Evolutionary conservation across 2,329 filamentous ascomycete genomes (phyloP), one percentile per base, ranked within the genome.

Genomic region (Gremmenia infestans): DNA sequence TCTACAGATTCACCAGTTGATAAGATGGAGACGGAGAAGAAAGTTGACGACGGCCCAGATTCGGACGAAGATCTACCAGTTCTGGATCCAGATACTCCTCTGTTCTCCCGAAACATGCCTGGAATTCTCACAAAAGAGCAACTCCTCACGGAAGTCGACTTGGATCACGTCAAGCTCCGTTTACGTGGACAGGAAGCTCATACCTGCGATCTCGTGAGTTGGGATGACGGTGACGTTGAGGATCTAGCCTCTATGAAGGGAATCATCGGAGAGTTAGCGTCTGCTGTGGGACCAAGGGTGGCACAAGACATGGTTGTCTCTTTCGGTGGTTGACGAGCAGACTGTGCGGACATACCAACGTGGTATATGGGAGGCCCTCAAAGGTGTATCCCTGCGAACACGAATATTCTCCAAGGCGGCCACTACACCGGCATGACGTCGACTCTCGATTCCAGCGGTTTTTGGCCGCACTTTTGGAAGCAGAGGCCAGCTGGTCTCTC

Each of bases 41-140:
- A 25, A 15, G 65, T 17, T 22, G 49, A 52, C 5, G 36, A 50
- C 45, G 23, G 43, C 3, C 35, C 28, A 8, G 53, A 58, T 19
- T 32, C n/a, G 4, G 56, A 59, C 9, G 60, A 60, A 4, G 60
- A 63, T 19, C 19, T 46, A 32, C 25, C 50, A 3, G 37, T 58
- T 17, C 43, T 55, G 2, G 63, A 64, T 40, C 59, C 60, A 46
- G 68, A 63, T 35, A 60, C 74, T 25, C 76, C 77, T 0, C 73
- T 91, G 0, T 83, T 90, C 57, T 68, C 74, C 0, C 77, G 85
- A 48, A 76, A 78, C 48, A 86, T 91, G 76, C 88, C 88, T 0
- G 88, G 88, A 0, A 77, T 89, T 40, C 76, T 82, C 45, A 76
- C 81, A 0, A 66, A 80, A 2, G 72, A 77, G 0, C 74, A 85